A percentile compares a stretch with the other conserved stretches of the same genome.
Conservation (phyloP, 2,329 filamentous ascomycete genomes). For the Phialemoniopsis sp. region DNA sequence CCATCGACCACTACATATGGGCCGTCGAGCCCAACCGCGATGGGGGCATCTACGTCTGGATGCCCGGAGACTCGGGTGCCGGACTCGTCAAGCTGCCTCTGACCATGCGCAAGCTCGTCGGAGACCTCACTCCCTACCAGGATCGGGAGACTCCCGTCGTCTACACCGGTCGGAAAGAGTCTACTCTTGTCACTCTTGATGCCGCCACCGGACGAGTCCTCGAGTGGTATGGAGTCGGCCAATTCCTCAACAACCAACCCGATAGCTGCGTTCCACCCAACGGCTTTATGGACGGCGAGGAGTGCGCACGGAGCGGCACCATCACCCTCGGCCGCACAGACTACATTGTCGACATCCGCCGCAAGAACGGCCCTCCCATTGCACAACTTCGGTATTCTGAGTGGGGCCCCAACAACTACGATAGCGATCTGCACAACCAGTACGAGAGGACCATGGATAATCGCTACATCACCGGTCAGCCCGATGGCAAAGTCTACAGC, state of each 20-base stretch:
- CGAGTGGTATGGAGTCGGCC: constrained; percentile 77
- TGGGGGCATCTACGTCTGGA: constrained; percentile 83
- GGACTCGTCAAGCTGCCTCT: constrained; percentile 64
- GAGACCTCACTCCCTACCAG: constrained; percentile 73
- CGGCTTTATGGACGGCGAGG: constrained; percentile 62
- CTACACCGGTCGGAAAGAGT: constrained; percentile 90
- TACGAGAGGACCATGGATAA: constrained; percentile 78
- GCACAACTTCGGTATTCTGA: constrained; percentile 91
- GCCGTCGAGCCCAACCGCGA: constrained; percentile 89
- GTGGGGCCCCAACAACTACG: constrained; percentile 89
- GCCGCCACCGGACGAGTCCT: constrained; percentile 78
- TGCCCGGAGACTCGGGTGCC: constrained; percentile 55
- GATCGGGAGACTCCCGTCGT: constrained; percentile 73
- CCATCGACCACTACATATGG: constrained; percentile 87
- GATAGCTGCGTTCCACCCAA: constrained; percentile 73
- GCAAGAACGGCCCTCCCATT: constrained; percentile 68
- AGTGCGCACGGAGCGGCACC: constrained; percentile 76
- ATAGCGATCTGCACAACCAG: constrained; percentile 81
- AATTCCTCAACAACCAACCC: constrained; percentile 62
- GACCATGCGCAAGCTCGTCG: constrained; percentile 84
- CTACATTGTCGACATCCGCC: constrained; percentile 84
- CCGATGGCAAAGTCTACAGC: constrained; percentile 79
- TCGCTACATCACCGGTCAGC: constrained; percentile 82
- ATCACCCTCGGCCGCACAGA: constrained; percentile 82
- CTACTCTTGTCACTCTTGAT: constrained; percentile 83